phyloP scores from a whole-genome alignment of 129 eudicot genomes.

The sunflower (Helianthus annuus) region HanXRQr2.0-SUNRISE NC_035435.2:158527512-158528011 shows the following conservation, averaged over 20 bases:
- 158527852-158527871: constrained; percentile 4
- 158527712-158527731: constrained; percentile 21
- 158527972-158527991: constrained; percentile 27
- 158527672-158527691: neutral
- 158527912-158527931: constrained; percentile 11
- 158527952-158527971: neutral
- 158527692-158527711: neutral
- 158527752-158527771: constrained; percentile 13
- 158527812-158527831: constrained; percentile 41
- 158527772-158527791: constrained; percentile 1
- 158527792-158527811: constrained; percentile 23
- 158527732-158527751: constrained; percentile 26
- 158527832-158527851: neutral
- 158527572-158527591: no score
- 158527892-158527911: constrained; percentile 31
- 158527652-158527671: no score
- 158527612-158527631: no score
- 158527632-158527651: no score
- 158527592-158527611: no score
- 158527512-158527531: no score
- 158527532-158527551: no score
- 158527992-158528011: constrained; percentile 21
- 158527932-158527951: neutral
- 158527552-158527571: no score
- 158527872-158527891: constrained; percentile 15